Evolutionary conservation across 225 moss, liverwort and hornwort species (phyloP), one percentile per base, ranked within the genome.

Genomic region (Ulota crispa): DNA sequence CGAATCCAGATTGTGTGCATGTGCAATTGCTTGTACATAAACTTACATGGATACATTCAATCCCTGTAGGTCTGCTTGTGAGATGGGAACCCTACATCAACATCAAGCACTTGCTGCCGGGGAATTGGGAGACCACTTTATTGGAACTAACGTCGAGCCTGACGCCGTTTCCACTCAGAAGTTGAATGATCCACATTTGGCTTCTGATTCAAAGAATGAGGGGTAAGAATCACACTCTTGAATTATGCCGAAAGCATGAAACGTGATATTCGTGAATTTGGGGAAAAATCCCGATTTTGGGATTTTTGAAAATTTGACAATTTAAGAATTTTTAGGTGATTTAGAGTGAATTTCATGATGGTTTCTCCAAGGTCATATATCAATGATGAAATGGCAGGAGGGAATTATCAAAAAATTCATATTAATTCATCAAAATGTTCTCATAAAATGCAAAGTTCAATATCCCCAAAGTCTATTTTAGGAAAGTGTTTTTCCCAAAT

Each of bases 41-140:
- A n/a, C n/a, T n/a, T n/a, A 72, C 61, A 41, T 80, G 59, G 45
- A 8, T 47, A 15, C 50, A 55, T 63, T 15, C 34, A 65, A 65
- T 57, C 72, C 43, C 64, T 78, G 72, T 73, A 79, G 59, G 59
- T 66, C 68, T 52, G 50, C 31, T 77, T 55, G 69, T 60, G 66
- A 64, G 64, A 72, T 83, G 83, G 78, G 65, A 43, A 62, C 39
- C 64, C 66, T 80, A 23, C 24, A 69, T 63, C 82, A 31, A 30
- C 73, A 11, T 5, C 65, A 68, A 31, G 73, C 39, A 23, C 52
- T 78, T 74, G 55, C 31, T 23, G 18, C 12, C 62, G 61, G 30
- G 26, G 74, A 64, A n/a, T 64, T 60, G 76, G n/a, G 34, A 45
- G 36, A 41, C 47, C 26, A 71, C 21, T 63, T 56, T 27, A 24